These are phyloP conservation scores for Eutreptiella sp. DNA, from an alignment of 208 protist genomes.

Conservation along the genomic window DNA sequence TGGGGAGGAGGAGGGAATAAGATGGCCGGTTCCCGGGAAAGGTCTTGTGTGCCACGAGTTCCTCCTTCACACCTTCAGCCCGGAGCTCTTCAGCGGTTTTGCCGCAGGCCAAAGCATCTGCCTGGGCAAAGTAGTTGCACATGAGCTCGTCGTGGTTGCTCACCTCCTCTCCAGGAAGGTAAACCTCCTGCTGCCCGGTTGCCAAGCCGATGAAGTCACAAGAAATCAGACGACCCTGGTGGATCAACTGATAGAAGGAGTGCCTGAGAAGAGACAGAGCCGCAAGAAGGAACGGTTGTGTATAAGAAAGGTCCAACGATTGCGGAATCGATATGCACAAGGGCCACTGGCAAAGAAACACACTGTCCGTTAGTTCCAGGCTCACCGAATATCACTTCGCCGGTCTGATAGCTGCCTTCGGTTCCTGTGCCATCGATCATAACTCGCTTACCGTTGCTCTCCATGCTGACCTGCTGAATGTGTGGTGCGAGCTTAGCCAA, in stretches of 20 bases:
- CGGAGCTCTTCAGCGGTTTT: constrained; percentile 77
- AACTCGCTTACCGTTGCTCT: constrained; percentile 90
- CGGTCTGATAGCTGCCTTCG: constrained; percentile 71
- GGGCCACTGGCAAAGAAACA: too few species aligned
- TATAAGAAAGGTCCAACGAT: too few species aligned
- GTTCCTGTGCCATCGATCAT: constrained; percentile 31
- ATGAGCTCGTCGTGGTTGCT: constrained; percentile 90
- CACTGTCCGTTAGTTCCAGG: constrained; percentile 83
- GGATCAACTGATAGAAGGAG: constrained; percentile 95
- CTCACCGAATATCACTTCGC: constrained; percentile 92
- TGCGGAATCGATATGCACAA: too few species aligned
- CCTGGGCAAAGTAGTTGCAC: constrained; percentile 94
- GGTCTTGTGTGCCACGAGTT: constrained; percentile 63
- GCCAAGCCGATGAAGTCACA: constrained; percentile 89
- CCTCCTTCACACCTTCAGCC: constrained; percentile 54
- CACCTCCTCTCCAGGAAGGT: constrained; percentile 70
- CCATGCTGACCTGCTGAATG: constrained; percentile 95
- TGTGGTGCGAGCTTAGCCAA: constrained; percentile 90
- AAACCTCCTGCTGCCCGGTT: constrained; percentile 69
- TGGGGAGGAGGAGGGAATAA: constrained; percentile 88
- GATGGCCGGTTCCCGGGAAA: constrained; percentile 89
- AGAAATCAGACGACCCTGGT: constrained; percentile 91
- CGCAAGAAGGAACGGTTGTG: too few species aligned
- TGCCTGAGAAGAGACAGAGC: too few species aligned
- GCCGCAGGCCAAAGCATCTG: constrained; percentile 91